Base-by-base conservation (phyloP, 441 rosid species). In the Gossypium aridum region DNA sequence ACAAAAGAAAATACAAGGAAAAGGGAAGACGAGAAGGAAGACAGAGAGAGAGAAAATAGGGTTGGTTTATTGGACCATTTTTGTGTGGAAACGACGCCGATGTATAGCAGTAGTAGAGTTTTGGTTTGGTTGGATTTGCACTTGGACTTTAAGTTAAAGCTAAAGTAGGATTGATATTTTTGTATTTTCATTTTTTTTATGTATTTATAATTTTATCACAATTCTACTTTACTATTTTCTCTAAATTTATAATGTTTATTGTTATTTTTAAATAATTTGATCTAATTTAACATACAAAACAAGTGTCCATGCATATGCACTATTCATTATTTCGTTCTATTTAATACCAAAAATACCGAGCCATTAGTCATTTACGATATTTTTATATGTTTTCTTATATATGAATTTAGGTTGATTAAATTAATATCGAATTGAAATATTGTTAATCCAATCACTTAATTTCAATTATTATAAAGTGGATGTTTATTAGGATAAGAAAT, bases 1-100 rank as follows among this genome's bases (percentile, higher is more conserved):
- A 49, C 39, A 23, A 43, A 14, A 49, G 7, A 49, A 49, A 16
- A 45, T 10, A 25, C 22, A 72, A 13, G 53, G 23, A 64, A 17
- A 28, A 64, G 9, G 31, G 64, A 59, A 59, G 61, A 56, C 14
- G 25, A 19, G 60, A 13, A 20, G 10, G 14, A 12, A 47, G 23
- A 43, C 49, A 54, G n/a, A 19, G 12, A 47, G 23, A n/a, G 14
- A 39, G 20, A 16, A 53, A 34, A 28, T 16, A 16, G 10, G 12
- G 68, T 34, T 64, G 68, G 39, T 64, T 64, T 64, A 63, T 63
- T 28, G 49, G 67, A 31, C 20, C 9, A 3, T 64, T 0, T 53
- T 23, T 71, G 84, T 80, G 73, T 55, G 75, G 82, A 79, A 83
- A 77, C 79, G 82, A 85, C 78, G 83, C 86, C 82, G 83, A 76